Conservation (phyloP, 2,329 filamentous ascomycete genomes). For the Fusarium dlaminii region DNA sequence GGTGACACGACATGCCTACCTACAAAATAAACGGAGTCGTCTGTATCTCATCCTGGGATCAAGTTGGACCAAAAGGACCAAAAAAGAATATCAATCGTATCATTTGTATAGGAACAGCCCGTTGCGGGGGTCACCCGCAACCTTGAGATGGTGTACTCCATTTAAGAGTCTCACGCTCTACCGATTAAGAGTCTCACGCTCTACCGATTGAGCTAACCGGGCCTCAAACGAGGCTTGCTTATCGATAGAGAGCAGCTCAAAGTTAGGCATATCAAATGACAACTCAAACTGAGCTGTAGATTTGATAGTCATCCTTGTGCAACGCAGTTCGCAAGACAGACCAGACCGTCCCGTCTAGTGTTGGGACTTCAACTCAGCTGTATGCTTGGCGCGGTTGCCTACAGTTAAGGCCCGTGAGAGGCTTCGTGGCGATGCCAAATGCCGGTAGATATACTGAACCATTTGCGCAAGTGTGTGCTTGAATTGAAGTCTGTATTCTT, state of each 20-base stretch:
- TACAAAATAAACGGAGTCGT: background rate
- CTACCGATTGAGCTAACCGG: constrained; percentile 61
- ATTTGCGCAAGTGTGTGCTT: background rate
- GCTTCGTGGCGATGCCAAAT: background rate
- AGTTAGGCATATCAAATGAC: background rate
- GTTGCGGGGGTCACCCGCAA: constrained; percentile 62
- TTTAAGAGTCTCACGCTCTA: constrained; percentile 76
- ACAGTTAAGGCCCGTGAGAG: background rate
- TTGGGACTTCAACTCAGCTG: background rate
- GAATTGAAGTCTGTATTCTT: too few relatives aligned
- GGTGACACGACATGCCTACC: background rate
- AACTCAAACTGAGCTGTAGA: background rate
- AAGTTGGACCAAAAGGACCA: too few relatives aligned
- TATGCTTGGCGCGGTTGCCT: background rate
- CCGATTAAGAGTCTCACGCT: constrained; percentile 73
- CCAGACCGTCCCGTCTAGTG: background rate
- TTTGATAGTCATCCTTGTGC: background rate
- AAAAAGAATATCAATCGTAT: constrained; percentile 25
- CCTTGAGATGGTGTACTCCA: constrained; percentile 57
- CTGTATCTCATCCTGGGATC: background rate
- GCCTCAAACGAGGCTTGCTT: constrained; percentile 34
- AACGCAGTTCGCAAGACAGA: background rate
- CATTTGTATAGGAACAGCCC: constrained; percentile 51
- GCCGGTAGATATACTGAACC: background rate
- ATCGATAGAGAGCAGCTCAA: fast-evolving